phyloP scores from a whole-genome alignment of 192 early-diverging fungal species.

The Gamsiella multidivaricata region DNA sequence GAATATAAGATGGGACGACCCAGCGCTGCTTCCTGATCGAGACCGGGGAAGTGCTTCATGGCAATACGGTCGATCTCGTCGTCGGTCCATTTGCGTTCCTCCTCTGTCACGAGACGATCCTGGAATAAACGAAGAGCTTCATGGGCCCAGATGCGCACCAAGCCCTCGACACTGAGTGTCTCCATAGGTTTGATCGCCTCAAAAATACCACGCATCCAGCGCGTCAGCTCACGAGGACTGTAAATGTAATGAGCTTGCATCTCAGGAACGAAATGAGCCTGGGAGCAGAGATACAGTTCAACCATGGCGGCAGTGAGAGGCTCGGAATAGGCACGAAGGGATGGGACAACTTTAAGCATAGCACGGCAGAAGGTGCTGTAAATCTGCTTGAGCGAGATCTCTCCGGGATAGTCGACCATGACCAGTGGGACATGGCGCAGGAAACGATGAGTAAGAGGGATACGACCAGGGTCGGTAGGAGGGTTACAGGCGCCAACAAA shows the following conservation, averaged over 20 bases:
- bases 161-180: conserved; percentile 77
- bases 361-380: conserved; percentile 94
- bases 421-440: conserved; percentile 96
- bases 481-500: conserved; percentile 99
- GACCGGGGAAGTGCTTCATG: conserved; percentile 86
- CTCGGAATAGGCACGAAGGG: conserved; percentile 89
- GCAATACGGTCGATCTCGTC: conserved; percentile 85
- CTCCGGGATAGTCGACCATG: conserved; percentile 98
- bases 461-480: conserved; percentile 98
- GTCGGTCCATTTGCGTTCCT: conserved; percentile 95
- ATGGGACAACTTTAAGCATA: conserved; percentile 93
- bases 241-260: conserved; percentile 99
- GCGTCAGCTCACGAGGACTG: conserved; percentile 98
- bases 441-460: conserved; percentile 95
- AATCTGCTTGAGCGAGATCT: conserved; percentile 91
- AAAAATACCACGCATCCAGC: conserved; percentile 98
- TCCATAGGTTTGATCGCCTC: conserved; percentile 93
- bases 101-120: conserved; percentile 91
- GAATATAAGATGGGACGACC: conserved; percentile 95
- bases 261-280: conserved; percentile 94
- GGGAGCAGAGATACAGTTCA: conserved; percentile 91
- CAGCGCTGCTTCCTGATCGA: conserved; percentile 77
- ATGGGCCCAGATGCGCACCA: conserved; percentile 98
- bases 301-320: conserved; percentile 96
- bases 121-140: conserved; percentile 98